Percentiles rank a stretch among this genome's conserved stretches.
phyloP scores from a whole-genome alignment of 2,329 filamentous ascomycete genomes.

The Xylaria sp. region DNA sequence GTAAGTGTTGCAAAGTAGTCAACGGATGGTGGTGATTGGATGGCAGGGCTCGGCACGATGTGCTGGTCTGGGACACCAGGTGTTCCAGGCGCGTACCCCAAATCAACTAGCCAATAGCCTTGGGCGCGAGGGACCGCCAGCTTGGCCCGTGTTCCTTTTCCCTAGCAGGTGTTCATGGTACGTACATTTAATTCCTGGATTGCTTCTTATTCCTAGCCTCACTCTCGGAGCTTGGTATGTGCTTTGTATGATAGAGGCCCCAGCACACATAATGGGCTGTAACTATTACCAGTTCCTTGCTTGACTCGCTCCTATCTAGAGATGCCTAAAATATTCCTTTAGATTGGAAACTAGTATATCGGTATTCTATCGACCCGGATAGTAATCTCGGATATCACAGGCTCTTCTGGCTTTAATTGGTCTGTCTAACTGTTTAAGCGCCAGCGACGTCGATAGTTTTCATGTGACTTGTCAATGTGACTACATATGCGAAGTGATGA shows the following conservation, averaged over 20 bases:
- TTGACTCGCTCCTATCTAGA: conserved; percentile 2
- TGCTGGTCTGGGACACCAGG: conserved; percentile 49
- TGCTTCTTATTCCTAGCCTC: not conserved
- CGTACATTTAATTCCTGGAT: not conserved
- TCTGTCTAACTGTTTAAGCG: conserved; percentile 33
- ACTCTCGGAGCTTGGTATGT: not conserved
- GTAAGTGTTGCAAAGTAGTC: conserved; percentile 54
- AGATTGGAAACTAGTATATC: conserved; percentile 15
- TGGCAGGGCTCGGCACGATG: conserved; percentile 43
- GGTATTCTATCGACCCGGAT: conserved; percentile 7
- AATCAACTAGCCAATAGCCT: conserved; percentile 33
- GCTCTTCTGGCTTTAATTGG: conserved; percentile 34
- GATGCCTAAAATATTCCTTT: conserved; percentile 22
- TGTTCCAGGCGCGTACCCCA: conserved; percentile 56
- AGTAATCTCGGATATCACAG: conserved; percentile 19
- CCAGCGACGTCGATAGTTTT: conserved; percentile 34
- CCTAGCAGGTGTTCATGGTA: conserved; percentile 5
- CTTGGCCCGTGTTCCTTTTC: conserved; percentile 2
- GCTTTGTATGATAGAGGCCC: not conserved
- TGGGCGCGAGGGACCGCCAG: conserved; percentile 1
- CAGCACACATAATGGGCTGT: not conserved
- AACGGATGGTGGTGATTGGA: conserved; percentile 53
- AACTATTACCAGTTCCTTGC: not conserved
- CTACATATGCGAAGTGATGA: conserved; percentile 31
- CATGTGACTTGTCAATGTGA: conserved; percentile 32